A percentile compares a stretch with the other conserved stretches of the same genome.
phyloP scores from a whole-genome alignment of 2,329 filamentous ascomycete genomes.

The Fusarium sterilihyphosum region DNA sequence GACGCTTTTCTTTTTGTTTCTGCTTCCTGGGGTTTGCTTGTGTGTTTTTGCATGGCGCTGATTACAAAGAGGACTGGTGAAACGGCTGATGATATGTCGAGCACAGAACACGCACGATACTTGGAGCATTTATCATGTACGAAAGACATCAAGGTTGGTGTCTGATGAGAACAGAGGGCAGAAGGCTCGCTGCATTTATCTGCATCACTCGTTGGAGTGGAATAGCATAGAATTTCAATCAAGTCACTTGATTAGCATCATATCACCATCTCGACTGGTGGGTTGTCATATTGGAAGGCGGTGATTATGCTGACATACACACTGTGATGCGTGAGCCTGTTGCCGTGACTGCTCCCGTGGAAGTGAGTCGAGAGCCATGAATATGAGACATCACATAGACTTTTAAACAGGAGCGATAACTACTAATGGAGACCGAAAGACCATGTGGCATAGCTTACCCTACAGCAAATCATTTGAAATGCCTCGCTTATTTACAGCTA shows the following conservation, averaged over 20 bases:
- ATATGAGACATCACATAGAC: background rate
- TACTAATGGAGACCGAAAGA: background rate
- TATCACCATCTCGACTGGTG: background rate
- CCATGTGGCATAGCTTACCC: background rate
- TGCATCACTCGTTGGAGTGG: conserved; percentile 3
- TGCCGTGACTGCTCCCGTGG: background rate
- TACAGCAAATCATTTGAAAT: background rate
- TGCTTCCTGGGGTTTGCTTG: conserved; percentile 11
- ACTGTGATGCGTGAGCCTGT: background rate
- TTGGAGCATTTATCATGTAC: conserved; percentile 24
- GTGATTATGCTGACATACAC: background rate
- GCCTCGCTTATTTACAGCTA: background rate
- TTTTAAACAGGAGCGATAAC: too few species aligned
- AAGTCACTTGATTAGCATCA: conserved; percentile 12
- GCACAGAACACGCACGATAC: conserved; percentile 31
- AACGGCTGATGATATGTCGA: conserved; percentile 24
- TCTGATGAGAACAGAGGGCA: conserved; percentile 7
- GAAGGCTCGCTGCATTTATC: conserved; percentile 15
- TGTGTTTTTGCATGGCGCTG: conserved; percentile 39
- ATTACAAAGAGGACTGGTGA: conserved; percentile 34
- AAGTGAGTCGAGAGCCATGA: background rate
- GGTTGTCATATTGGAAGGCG: background rate
- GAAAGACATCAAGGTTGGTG: conserved; percentile 19
- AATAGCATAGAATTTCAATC: conserved; percentile 22
- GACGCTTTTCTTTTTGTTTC: background rate